phyloP scores from a whole-genome alignment of 2,329 filamentous ascomycete species.

The Fusarium sp. region DNA sequence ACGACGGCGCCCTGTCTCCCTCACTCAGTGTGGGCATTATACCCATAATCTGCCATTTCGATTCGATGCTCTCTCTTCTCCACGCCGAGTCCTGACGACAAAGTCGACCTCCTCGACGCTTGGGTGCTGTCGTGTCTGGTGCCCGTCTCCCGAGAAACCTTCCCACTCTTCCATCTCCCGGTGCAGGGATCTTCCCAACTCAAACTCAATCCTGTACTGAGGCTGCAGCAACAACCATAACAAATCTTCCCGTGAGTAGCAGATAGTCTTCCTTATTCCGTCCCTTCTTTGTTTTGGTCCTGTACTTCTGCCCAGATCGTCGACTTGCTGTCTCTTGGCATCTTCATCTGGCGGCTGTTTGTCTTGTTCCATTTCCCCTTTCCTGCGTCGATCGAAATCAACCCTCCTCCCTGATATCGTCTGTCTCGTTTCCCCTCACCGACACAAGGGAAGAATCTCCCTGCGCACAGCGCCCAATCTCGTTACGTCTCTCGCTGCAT shows the following conservation, averaged over 20 bases:
- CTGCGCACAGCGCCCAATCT: conserved; percentile 15
- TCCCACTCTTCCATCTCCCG: conserved; percentile 24
- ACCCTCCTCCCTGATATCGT: conserved; percentile 21
- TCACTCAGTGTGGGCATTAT: conserved; percentile 27
- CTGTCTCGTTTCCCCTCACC: conserved; percentile 8
- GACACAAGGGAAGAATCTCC: conserved; percentile 27
- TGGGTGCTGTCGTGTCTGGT: conserved; percentile 33
- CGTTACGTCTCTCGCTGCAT: conserved; percentile 5
- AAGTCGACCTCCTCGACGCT: conserved; percentile 24
- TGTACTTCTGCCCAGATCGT: conserved; percentile 10
- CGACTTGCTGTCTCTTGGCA: conserved; percentile 19
- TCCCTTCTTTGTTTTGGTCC: conserved; percentile 10
- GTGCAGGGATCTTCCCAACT: conserved; percentile 43
- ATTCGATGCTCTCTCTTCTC: conserved; percentile 34
- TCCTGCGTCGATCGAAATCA: conserved; percentile 31
- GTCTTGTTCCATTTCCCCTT: conserved; percentile 24
- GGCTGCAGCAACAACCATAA: conserved; percentile 42
- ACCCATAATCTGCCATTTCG: conserved; percentile 15
- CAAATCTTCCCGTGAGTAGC: conserved; percentile 41
- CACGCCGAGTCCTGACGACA: conserved; percentile 30
- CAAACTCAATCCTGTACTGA: conserved; percentile 37
- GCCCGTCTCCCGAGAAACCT: conserved; percentile 44
- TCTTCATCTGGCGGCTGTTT: conserved; percentile 15
- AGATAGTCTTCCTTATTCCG: conserved; percentile 18
- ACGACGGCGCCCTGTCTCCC: conserved; percentile 38